These are phyloP conservation scores for Trichophyton schoenleinii DNA, from an alignment of 2,329 filamentous ascomycete genomes.

Conservation along the genomic window DNA sequence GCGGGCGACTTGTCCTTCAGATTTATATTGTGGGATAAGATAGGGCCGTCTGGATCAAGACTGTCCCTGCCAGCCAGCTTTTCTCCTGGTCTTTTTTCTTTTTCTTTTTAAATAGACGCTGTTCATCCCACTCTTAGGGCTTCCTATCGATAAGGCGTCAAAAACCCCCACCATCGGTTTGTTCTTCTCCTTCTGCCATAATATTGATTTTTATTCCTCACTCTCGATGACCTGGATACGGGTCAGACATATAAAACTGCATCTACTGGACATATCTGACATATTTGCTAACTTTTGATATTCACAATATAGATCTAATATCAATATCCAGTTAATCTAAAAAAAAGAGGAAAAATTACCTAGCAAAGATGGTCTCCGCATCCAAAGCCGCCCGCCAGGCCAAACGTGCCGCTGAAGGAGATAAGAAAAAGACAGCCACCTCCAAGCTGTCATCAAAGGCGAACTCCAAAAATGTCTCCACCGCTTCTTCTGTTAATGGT, in stretches of 20 bases:
- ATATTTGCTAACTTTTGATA: not conserved
- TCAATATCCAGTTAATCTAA: not conserved
- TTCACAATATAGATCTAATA: not conserved
- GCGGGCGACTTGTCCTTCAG: not conserved
- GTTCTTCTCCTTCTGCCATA: not conserved
- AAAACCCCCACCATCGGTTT: constrained; percentile 14
- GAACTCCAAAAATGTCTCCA: constrained; percentile 49
- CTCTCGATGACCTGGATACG: constrained; percentile 9
- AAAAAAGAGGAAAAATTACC: not conserved
- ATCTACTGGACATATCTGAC: not conserved
- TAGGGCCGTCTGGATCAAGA: not conserved
- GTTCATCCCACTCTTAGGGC: constrained; percentile 15
- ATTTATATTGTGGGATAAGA: not conserved
- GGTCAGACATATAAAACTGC: not conserved
- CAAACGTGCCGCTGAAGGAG: constrained; percentile 55
- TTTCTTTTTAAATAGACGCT: not conserved
- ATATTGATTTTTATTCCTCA: constrained; percentile 19
- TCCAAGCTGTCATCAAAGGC: constrained; percentile 59
- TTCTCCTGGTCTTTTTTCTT: not conserved
- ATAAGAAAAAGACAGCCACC: constrained; percentile 63
- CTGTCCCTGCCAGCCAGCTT: not conserved
- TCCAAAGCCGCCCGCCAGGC: constrained; percentile 57
- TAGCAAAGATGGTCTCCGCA: constrained; percentile 49
- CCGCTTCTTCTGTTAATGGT: constrained; percentile 55
- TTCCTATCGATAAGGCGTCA: constrained; percentile 32